phyloP scores from a whole-genome alignment of 352 stramenopile species.

The Thalassiosira hispida region DNA sequence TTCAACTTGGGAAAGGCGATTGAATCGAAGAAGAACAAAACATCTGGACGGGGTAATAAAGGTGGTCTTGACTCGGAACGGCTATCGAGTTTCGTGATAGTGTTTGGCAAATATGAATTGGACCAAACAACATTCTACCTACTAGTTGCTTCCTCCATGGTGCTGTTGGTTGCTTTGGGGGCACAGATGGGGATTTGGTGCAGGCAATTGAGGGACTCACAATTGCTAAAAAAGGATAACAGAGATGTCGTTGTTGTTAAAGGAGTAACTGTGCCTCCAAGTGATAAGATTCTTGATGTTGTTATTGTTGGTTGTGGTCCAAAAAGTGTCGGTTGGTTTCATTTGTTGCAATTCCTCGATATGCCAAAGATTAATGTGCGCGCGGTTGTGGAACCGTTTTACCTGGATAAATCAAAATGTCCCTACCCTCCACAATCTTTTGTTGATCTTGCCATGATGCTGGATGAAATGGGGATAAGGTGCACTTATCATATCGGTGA shows the following conservation, averaged over 20 bases:
- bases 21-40: slow-evolving; percentile 28
- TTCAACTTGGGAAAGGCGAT: slow-evolving; percentile 27
- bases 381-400: slow-evolving; percentile 76
- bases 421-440: slow-evolving; percentile 42
- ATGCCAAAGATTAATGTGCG: slow-evolving; percentile 48
- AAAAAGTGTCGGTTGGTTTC: slow-evolving; percentile 69
- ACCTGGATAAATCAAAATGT: slow-evolving; percentile 47
- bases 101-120: slow-evolving; percentile 38
- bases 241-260: neutral
- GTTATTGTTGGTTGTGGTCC: slow-evolving; percentile 70
- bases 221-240: slow-evolving; percentile 17
- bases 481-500: slow-evolving; percentile 43
- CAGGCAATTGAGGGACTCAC: slow-evolving; percentile 6
- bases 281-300: slow-evolving; percentile 55
- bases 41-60: neutral
- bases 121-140: slow-evolving; percentile 34
- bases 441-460: slow-evolving; percentile 37
- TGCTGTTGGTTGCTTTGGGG: slow-evolving; percentile 34
- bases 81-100: slow-evolving; percentile 22
- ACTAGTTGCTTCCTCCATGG: slow-evolving; percentile 36
- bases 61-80: neutral
- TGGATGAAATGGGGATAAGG: slow-evolving; percentile 43
- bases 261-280: neutral
- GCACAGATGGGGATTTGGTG: slow-evolving; percentile 38
- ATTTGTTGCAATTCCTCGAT: slow-evolving; percentile 75